phyloP scores from a whole-genome alignment of 805 yeast genomes.

The Yamadazyma sp. region DNA sequence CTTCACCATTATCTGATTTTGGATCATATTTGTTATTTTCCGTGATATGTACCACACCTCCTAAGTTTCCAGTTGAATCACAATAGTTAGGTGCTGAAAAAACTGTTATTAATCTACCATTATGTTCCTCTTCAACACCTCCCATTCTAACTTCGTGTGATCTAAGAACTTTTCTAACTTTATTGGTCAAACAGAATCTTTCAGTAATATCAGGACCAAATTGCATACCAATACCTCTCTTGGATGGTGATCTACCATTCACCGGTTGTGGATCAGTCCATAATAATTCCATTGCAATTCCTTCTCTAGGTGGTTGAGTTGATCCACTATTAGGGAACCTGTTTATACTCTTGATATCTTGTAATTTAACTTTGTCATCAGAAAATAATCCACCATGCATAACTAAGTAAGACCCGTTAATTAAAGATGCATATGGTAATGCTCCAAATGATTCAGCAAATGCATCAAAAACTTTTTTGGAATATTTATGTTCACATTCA shows the following conservation, averaged over 20 bases:
- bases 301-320: conserved; percentile 85
- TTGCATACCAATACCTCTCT: conserved; percentile 93
- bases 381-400: conserved; percentile 97
- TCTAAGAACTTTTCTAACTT: conserved; percentile 75
- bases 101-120: conserved; percentile 85
- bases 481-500: conserved; percentile 89
- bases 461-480: conserved; percentile 72
- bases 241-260: conserved; percentile 80
- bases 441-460: conserved; percentile 84
- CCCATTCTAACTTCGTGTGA: conserved; percentile 94
- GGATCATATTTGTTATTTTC: conserved; percentile 44
- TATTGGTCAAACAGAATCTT: conserved; percentile 67
- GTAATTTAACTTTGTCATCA: conserved; percentile 63
- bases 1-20: conserved; percentile 43
- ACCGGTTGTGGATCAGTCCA: conserved; percentile 95
- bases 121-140: conserved; percentile 86
- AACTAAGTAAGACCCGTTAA: conserved; percentile 75
- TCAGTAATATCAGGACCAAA: conserved; percentile 96
- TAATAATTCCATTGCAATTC: conserved; percentile 90
- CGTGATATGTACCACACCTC: conserved; percentile 79
- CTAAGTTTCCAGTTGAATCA: conserved; percentile 86
- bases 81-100: conserved; percentile 98
- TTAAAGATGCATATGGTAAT: conserved; percentile 80
- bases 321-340: conserved; percentile 52
- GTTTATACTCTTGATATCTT: conserved; percentile 69